Evolutionary conservation across 768 basidiomycete species (phyloP), one percentile per base, ranked within the genome.

Genomic region (Suillus fuscotomentosus): DNA sequence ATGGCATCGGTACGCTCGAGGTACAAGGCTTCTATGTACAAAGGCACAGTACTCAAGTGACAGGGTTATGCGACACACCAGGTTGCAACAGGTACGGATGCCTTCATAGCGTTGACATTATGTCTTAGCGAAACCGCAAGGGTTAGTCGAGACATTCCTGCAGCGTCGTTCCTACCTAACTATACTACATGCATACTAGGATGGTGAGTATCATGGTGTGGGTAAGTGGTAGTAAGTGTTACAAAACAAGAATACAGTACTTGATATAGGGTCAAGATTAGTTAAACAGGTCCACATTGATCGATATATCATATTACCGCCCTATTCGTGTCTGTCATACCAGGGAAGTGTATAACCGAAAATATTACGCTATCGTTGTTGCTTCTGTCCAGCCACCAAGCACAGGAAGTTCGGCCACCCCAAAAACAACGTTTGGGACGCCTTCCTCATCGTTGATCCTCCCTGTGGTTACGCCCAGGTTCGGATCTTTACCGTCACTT

Each of bases 351-450:
- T 15, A 39, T 14, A 8, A 13, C 55, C 9, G 14, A 56, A 11
- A 57, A 41, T 7, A 42, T 42, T 17, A 42, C 39, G 24, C 24
- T 10, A 11, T 27, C 27, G 27, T 24, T 6, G 41, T 59, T 27
- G 24, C 41, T 27, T 42, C 57, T 11, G 57, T 24, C 39, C 39
- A 59, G 24, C 39, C 57, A 31, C 24, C 57, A 20, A 42, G 41
- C 41, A 59, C 57, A 13, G 75, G 76, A n/a, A 82, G 66, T 45
- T 77, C 76, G 39, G 82, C 72, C 15, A 83, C 69, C 27, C 86
- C 86, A 5, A 87, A 71, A 5, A 81, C 80, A 3, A 87, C 76
- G 51, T 86, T 80, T 38, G 86, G 85, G 10, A 86, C 41, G 1
- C 57, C 71, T 38, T 72, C 70, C 48, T 78, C 78, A 39, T 71